These are phyloP conservation scores for Suillus luteus DNA, from an alignment of 768 basidiomycete species.

Conservation along the genomic window DNA sequence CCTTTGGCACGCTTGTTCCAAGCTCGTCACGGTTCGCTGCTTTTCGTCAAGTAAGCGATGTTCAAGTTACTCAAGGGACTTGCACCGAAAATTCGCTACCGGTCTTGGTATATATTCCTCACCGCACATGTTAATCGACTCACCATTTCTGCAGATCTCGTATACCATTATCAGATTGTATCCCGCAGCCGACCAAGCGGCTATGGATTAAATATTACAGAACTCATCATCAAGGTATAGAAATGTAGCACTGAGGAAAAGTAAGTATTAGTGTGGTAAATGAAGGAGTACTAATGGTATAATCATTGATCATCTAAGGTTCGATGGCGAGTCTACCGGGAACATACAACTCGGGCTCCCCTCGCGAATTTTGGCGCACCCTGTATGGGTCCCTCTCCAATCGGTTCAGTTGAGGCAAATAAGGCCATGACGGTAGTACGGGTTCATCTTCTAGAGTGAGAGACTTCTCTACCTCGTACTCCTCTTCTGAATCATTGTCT, in stretches of 20 bases:
- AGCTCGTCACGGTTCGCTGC: conserved; percentile 31
- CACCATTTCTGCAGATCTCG: conserved; percentile 44
- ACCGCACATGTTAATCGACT: conserved; percentile 9
- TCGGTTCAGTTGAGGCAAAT: background rate
- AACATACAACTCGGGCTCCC: background rate
- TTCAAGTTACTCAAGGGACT: background rate
- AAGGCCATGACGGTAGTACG: background rate
- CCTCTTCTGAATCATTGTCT: background rate
- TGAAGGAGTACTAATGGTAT: background rate
- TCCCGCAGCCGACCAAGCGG: conserved; percentile 56
- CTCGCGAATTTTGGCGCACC: background rate
- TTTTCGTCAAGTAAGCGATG: conserved; percentile 57
- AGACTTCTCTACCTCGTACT: conserved; percentile 4
- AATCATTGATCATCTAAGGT: background rate
- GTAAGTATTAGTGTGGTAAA: background rate
- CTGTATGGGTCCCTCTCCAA: background rate
- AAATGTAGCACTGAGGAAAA: background rate
- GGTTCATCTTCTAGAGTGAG: background rate
- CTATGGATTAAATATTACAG: background rate
- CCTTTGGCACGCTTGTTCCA: conserved; percentile 66
- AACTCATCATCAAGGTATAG: background rate
- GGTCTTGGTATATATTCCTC: conserved; percentile 63
- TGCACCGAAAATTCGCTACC: conserved; percentile 46
- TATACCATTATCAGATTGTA: conserved; percentile 62
- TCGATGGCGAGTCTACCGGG: background rate